Evolutionary conservation across 179 eudicot genomes (phyloP).

Genomic region (Pouteria campechiana): DNA sequence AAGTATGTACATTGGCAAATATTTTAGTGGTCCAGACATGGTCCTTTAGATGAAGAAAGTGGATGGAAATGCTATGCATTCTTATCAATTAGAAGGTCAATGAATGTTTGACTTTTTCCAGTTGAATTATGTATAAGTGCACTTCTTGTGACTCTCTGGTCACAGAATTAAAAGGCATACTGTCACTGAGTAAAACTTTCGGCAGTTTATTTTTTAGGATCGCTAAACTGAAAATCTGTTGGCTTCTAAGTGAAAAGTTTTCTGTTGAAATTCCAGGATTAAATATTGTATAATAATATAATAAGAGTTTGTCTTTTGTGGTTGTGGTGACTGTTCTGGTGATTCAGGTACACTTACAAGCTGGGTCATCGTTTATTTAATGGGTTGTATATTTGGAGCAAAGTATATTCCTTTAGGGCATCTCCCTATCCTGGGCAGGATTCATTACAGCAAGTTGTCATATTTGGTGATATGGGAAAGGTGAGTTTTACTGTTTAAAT

Average conservation of each 20-base stretch:
- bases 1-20: too few relatives aligned
- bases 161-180: too few relatives aligned
- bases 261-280: background rate
- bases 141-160: too few relatives aligned
- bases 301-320: background rate
- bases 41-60: too few relatives aligned
- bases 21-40: too few relatives aligned
- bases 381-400: slow-evolving; percentile 47
- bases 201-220: slow-evolving; percentile 1
- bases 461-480: slow-evolving; percentile 76
- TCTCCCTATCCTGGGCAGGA: slow-evolving; percentile 62
- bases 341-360: slow-evolving; percentile 49
- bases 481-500: too few relatives aligned
- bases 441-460: slow-evolving; percentile 46
- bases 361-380: slow-evolving; percentile 37
- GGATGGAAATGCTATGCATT: too few relatives aligned
- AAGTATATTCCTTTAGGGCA: slow-evolving; percentile 38
- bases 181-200: too few relatives aligned
- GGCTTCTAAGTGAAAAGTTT: too few relatives aligned
- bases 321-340: background rate
- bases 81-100: too few relatives aligned
- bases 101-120: too few relatives aligned
- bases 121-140: too few relatives aligned
- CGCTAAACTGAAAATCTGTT: background rate
- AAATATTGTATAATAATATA: background rate